Conservation (phyloP, 2,329 filamentous ascomycete genomes). For the Cladophialophora yegresii region DNA sequence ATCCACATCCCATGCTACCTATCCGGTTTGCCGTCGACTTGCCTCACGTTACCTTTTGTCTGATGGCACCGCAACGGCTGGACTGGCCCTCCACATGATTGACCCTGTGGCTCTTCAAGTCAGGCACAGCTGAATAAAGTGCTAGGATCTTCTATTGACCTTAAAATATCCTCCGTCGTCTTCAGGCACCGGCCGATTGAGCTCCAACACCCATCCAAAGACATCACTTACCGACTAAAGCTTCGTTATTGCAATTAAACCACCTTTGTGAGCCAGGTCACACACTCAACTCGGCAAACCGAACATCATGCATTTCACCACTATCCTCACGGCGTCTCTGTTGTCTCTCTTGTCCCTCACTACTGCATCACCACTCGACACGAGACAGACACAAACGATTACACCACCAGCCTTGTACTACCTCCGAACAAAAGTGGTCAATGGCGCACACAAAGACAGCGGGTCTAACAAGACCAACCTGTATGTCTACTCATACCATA, state of each 20-base stretch:
- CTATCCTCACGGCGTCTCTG: constrained; percentile 21
- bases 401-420: constrained; percentile 30
- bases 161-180: background rate
- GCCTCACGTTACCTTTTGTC: constrained; percentile 1
- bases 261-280: background rate
- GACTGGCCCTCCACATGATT: constrained; percentile 4
- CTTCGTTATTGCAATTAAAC: background rate
- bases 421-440: constrained; percentile 31
- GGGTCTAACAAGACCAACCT: constrained; percentile 35
- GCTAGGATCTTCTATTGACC: background rate
- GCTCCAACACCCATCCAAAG: background rate
- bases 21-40: constrained; percentile 3
- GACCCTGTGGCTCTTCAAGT: background rate
- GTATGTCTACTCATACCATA: constrained; percentile 36
- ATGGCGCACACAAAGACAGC: constrained; percentile 26
- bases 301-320: constrained; percentile 30
- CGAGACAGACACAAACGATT: constrained; percentile 26
- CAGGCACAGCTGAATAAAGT: constrained; percentile 3
- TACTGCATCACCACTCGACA: constrained; percentile 27
- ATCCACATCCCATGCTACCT: constrained; percentile 10
- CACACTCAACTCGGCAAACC: background rate
- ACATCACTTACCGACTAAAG: background rate
- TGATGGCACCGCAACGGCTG: constrained; percentile 2
- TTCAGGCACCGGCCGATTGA: background rate
- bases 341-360: constrained; percentile 16